A percentile compares a stretch with the other conserved stretches of the same genome.
phyloP scores from a whole-genome alignment of 2,329 filamentous ascomycete genomes.

The Diaporthe sp. region DNA sequence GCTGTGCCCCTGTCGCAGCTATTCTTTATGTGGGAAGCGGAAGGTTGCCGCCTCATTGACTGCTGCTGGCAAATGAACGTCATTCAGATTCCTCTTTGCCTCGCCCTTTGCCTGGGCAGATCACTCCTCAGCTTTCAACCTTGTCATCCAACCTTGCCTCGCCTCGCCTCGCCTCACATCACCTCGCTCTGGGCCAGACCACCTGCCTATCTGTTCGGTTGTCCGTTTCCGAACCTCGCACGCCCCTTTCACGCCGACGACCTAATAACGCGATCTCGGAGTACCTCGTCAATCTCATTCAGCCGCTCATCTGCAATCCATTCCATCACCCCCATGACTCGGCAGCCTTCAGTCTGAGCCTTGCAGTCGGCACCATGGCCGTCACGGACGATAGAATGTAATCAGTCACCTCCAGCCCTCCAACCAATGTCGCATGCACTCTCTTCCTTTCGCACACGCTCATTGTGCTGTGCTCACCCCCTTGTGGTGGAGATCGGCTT shows the following conservation, averaged over 20 bases:
- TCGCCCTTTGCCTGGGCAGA: slow-evolving; percentile 14
- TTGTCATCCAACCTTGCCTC: slow-evolving; percentile 22
- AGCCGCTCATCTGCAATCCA: slow-evolving; percentile 1
- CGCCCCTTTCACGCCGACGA: slow-evolving; percentile 4
- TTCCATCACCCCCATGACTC: slow-evolving; percentile 48
- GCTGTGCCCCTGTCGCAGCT: not conserved
- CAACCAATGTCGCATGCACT: not conserved
- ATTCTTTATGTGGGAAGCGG: slow-evolving; percentile 30
- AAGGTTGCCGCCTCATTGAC: slow-evolving; percentile 35
- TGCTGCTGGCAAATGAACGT: slow-evolving; percentile 31
- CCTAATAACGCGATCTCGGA: not conserved
- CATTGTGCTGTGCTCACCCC: not conserved
- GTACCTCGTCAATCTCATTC: slow-evolving; percentile 1
- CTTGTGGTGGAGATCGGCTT: slow-evolving; percentile 12
- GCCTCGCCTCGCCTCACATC: not conserved
- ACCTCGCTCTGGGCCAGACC: not conserved
- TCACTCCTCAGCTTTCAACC: slow-evolving; percentile 17
- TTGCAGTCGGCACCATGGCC: slow-evolving; percentile 63
- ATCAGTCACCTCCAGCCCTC: slow-evolving; percentile 44
- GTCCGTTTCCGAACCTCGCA: not conserved
- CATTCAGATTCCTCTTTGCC: slow-evolving; percentile 30
- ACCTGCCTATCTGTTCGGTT: not conserved
- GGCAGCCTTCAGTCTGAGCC: slow-evolving; percentile 45
- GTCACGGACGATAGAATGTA: slow-evolving; percentile 68
- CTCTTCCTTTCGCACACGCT: not conserved